Evolutionary conservation across 1,139 yeast genomes (phyloP).

Genomic region (Sugiyamaella neomexicana): DNA sequence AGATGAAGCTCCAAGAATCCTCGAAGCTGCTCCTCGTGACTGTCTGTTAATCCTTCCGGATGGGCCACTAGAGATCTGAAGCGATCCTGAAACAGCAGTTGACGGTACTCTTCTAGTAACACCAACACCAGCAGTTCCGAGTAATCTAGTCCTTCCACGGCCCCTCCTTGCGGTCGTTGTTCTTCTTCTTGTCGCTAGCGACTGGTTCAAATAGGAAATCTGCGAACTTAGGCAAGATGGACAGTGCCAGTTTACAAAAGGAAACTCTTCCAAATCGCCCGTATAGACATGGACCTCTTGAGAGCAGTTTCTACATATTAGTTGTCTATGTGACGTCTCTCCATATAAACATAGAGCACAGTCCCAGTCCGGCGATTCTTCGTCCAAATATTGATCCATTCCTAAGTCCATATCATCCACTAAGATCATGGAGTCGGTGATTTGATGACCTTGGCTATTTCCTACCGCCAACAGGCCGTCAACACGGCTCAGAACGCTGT

Average conservation of each 20-base stretch:
- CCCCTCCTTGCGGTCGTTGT: conserved; percentile 11
- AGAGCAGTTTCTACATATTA: conserved; percentile 39
- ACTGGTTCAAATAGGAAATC: conserved; percentile 7
- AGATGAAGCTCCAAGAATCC: conserved; percentile 10
- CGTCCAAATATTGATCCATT: conserved; percentile 19
- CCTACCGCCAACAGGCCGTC: not conserved
- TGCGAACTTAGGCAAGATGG: conserved; percentile 15
- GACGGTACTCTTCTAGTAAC: conserved; percentile 2
- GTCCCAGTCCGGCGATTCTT: conserved; percentile 23
- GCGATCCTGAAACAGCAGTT: conserved; percentile 2
- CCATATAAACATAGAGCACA: conserved; percentile 39
- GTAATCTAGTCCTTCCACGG: conserved; percentile 5
- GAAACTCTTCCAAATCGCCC: conserved; percentile 36
- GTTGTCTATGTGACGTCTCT: conserved; percentile 35
- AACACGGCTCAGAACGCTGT: not conserved
- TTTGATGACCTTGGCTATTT: not conserved
- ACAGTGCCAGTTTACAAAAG: conserved; percentile 38
- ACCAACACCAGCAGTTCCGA: not conserved
- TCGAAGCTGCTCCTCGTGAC: conserved; percentile 3
- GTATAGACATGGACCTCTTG: conserved; percentile 39
- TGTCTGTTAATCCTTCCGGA: conserved; percentile 1
- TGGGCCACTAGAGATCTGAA: not conserved
- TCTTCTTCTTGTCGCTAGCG: conserved; percentile 6
- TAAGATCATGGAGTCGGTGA: conserved; percentile 5
- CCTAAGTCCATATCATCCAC: conserved; percentile 18